Percentiles rank a stretch among this genome's conserved stretches.
These are phyloP conservation scores for Dactylellina sp. DNA, from an alignment of 2,329 filamentous ascomycete species.

Conservation along the genomic window DNA sequence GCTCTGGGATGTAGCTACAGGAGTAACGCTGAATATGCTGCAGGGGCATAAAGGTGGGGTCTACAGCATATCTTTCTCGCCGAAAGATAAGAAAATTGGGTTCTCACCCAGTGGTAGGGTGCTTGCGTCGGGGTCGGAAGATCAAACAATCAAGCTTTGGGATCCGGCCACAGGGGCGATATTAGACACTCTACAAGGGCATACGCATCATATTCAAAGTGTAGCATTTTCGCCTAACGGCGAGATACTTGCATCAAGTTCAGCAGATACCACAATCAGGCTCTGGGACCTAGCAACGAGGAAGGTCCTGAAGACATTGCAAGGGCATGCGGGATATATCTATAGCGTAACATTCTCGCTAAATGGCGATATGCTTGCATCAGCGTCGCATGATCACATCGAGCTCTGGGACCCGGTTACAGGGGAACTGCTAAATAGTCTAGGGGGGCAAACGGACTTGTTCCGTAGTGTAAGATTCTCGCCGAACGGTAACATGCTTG, in stretches of 20 bases:
- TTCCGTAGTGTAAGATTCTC: neutral
- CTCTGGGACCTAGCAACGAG: conserved; percentile 14
- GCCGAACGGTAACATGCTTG: neutral
- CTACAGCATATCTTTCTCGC: neutral
- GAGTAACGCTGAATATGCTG: too few species aligned
- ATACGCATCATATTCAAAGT: neutral
- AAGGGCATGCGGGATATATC: neutral
- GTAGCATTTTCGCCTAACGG: neutral
- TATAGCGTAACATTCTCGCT: neutral
- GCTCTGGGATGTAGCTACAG: neutral
- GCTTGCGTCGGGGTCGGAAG: conserved; percentile 11
- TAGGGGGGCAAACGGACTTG: neutral
- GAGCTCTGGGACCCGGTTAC: conserved; percentile 1
- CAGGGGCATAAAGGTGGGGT: neutral
- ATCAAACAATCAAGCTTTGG: conserved; percentile 60
- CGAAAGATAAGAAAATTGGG: too few species aligned
- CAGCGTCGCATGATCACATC: neutral
- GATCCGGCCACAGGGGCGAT: conserved; percentile 66
- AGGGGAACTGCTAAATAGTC: neutral
- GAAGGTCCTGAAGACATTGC: neutral
- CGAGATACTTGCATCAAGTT: neutral
- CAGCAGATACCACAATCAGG: neutral
- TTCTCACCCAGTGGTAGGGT: conserved; percentile 15
- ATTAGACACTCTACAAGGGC: neutral
- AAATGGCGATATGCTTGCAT: neutral